Percentiles rank a stretch among this genome's conserved stretches.
These are phyloP conservation scores for Apiospora sp. DNA, from an alignment of 2,329 filamentous ascomycete species.

Conservation along the genomic window DNA sequence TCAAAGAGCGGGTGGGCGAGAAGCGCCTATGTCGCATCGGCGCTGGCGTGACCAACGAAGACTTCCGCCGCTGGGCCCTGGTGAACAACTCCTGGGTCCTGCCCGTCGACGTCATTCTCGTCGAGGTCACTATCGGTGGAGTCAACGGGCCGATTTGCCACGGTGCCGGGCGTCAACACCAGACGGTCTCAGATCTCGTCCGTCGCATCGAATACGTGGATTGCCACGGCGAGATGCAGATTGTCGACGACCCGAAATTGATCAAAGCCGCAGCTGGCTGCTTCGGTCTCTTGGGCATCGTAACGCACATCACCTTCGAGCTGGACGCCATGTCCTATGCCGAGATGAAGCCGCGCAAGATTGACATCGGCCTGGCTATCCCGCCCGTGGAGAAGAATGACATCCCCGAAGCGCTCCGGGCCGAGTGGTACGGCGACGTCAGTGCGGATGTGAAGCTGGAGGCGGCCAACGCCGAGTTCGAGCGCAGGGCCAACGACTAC, in stretches of 20 bases:
- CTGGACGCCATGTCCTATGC: slow-evolving; percentile 57
- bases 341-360: slow-evolving; percentile 52
- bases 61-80: slow-evolving; percentile 54
- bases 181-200: slow-evolving; percentile 55
- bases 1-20: slow-evolving; percentile 39
- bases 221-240: slow-evolving; percentile 50
- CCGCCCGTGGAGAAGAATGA: slow-evolving; percentile 48
- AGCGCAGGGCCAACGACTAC: slow-evolving; percentile 49
- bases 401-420: slow-evolving; percentile 48
- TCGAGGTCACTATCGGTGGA: slow-evolving; percentile 57
- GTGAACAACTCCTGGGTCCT: slow-evolving; percentile 49
- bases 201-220: slow-evolving; percentile 57
- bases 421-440: slow-evolving; percentile 43
- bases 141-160: slow-evolving; percentile 56
- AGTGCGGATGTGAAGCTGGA: slow-evolving; percentile 74
- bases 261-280: slow-evolving; percentile 52
- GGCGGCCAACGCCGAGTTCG: slow-evolving; percentile 65
- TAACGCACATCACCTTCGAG: slow-evolving; percentile 58
- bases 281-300: slow-evolving; percentile 56
- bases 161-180: slow-evolving; percentile 52
- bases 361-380: slow-evolving; percentile 50
- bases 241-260: slow-evolving; percentile 47
- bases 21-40: slow-evolving; percentile 50
- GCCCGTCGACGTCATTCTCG: slow-evolving; percentile 55
- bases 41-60: slow-evolving; percentile 53